These are phyloP conservation scores for Dujonia santamariae DNA, from an alignment of 1,139 yeast species.

Conservation along the genomic window DNA sequence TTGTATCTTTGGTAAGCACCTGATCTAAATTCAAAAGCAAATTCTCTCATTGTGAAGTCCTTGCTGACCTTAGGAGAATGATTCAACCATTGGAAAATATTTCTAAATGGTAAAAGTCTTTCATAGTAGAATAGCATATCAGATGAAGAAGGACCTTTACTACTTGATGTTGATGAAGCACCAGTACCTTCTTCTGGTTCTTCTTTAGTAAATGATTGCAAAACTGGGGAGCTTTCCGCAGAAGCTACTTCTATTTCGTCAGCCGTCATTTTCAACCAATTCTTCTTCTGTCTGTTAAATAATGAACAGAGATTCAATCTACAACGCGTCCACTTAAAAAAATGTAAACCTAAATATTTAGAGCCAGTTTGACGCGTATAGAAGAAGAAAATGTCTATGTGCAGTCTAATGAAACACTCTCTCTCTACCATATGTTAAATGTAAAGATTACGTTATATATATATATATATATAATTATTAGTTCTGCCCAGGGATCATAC, in stretches of 20 bases:
- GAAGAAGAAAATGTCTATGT: too few relatives aligned
- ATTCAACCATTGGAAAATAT: constrained; percentile 82
- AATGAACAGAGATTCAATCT: too few relatives aligned
- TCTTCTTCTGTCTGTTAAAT: too few relatives aligned
- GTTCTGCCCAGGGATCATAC: too few relatives aligned
- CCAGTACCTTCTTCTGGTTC: background rate
- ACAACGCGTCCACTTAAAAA: too few relatives aligned
- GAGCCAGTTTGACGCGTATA: too few relatives aligned
- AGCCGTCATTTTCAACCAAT: too few relatives aligned
- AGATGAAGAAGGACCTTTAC: constrained; percentile 57
- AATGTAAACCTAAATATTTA: too few relatives aligned
- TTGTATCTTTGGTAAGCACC: constrained; percentile 90
- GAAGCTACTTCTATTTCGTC: background rate
- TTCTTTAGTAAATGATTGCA: constrained; percentile 6
- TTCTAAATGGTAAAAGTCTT: constrained; percentile 65
- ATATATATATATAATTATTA: too few relatives aligned
- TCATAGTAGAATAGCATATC: constrained; percentile 79
- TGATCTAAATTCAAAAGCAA: constrained; percentile 84
- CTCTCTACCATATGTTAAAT: too few relatives aligned
- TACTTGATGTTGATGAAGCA: constrained; percentile 15
- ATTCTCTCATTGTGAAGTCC: constrained; percentile 85
- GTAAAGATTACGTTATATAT: too few relatives aligned
- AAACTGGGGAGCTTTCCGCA: background rate
- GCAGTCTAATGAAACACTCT: too few relatives aligned
- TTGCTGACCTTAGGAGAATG: constrained; percentile 71